Base-by-base conservation (phyloP, 2,329 filamentous ascomycete species). In the Balansia obtecta region DNA sequence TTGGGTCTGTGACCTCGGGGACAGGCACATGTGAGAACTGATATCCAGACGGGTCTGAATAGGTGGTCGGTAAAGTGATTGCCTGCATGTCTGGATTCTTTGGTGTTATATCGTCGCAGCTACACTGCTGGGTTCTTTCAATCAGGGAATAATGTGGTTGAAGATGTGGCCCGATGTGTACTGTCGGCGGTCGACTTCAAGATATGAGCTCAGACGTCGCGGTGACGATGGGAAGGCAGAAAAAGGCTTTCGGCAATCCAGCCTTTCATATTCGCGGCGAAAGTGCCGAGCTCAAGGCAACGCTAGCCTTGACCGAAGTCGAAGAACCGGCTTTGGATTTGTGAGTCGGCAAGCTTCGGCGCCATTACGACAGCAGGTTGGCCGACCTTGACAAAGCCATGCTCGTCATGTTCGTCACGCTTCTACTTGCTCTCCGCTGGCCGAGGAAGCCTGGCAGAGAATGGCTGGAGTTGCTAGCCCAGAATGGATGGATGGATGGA, bases 1-100 rank as follows among this genome's bases (percentile, higher is more conserved):
- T 53, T 15, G 54, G 37, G 1, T 55, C 45, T 9, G 53, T 53
- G 39, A 63, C 49, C 11, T 51, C 51, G 3, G 61, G 61, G 39
- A 54, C 54, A n/a, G 59, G 52, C 18, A 58, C 34, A 11, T 32
- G 48, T 8, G 50, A 52, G 8, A 58, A 34, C 44, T 57, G 42
- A 41, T 60, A 61, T 16, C 53, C 48, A 45, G 55, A 53, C 11
- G 58, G 58, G 8, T 55, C 52, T 15, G 57, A 53, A 43, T 56
- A 59, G 9, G 53, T 50, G 15, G 56, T 50, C 1, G 46, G 39
- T 16, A 37, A 18, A 50, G 49, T 54, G 27, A 60, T 49, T 18
- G 56, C 45, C 20, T 55, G 54, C 58, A 60, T 61, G 39, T 39
- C 47, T 16, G 45, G 18, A 47, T 50, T 9, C 11, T 18, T n/a